phyloP scores from a whole-genome alignment of 176 grass and related monocot genomes.

The Aegilops umbellulata region DNA sequence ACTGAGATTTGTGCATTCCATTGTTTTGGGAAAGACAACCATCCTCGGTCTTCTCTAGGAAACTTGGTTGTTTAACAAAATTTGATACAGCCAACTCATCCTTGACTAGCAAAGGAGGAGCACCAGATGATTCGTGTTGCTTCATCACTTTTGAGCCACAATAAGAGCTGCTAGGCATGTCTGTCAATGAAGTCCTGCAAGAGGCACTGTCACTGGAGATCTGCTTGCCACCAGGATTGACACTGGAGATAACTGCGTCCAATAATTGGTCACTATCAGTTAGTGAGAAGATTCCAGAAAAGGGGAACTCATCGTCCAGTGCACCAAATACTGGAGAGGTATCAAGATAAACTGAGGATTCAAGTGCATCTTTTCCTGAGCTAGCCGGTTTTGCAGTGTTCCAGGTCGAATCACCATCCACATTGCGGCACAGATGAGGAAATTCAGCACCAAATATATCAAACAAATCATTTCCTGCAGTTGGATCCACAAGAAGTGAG shows the following conservation, averaged over 20 bases:
- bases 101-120: constrained; percentile 44
- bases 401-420: constrained; percentile 46
- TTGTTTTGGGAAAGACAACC: constrained; percentile 45
- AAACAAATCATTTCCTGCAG: constrained; percentile 62
- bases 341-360: constrained; percentile 34
- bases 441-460: constrained; percentile 57
- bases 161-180: constrained; percentile 54
- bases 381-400: constrained; percentile 26
- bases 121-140: constrained; percentile 29
- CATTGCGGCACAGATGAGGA: constrained; percentile 33
- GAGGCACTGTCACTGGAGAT: constrained; percentile 49
- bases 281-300: constrained; percentile 57
- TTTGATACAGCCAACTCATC: constrained; percentile 60
- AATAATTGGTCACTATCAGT: constrained; percentile 68
- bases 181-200: constrained; percentile 62
- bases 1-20: constrained; percentile 66
- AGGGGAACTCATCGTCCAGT: constrained; percentile 41
- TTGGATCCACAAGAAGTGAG: constrained; percentile 31
- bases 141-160: constrained; percentile 43
- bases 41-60: constrained; percentile 44
- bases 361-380: constrained; percentile 42
- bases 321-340: constrained; percentile 32
- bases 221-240: constrained; percentile 59
- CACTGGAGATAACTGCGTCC: constrained; percentile 70
- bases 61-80: constrained; percentile 47